Evolutionary conservation across 2,329 filamentous ascomycete species (phyloP), one percentile per base, ranked within the genome.

Genomic region (Tolypocladium guangdongense): DNA sequence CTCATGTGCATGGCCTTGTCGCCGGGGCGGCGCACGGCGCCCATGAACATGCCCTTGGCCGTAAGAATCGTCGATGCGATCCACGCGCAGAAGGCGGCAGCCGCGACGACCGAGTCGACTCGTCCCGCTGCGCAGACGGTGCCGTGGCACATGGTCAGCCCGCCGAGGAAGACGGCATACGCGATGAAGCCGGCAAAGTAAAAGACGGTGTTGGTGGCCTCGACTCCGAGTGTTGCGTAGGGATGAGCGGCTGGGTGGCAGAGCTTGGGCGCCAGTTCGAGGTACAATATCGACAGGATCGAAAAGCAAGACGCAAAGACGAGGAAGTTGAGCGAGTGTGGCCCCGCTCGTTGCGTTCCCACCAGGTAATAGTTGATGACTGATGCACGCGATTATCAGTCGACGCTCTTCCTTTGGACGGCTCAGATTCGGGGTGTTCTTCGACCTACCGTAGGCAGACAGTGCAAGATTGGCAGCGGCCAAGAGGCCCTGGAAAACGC

Each of bases 181-280:
- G 78, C 78, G 59, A 82, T 73, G 68, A 83, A 83, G 53, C 80
- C 80, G 22, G 74, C 70, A 64, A 84, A 79, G 68, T 81, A 82
- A 63, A 83, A 77, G 53, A 82, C 57, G 5, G 74, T 68, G 63
- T 82, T 83, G 59, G 72, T 52, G 36, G 69, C 61, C 59, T 83
- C 80, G 55, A 82, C 57, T 30, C 66, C 70, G 36, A 83, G 63
- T 43, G 73, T 69, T 12, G 68, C 71, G 57, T 74, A 76, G 33
- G 78, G 74, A 62, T 80, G 73, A 36, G 74, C 73, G 39, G 70
- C 70, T 43, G 69, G 67, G 1, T 75, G 71, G 16, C 68, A 59
- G 55, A 75, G 75, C 48, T 74, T 71, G 6, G 78, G 73, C 11
- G 72, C 64, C 38, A 78, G 50, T 61, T 80, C 78, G 22, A 83